Evolutionary conservation across 371 early-diverging fungal genomes (phyloP), one percentile per base, ranked within the genome.

Genomic region (Umbelopsis sp.): DNA sequence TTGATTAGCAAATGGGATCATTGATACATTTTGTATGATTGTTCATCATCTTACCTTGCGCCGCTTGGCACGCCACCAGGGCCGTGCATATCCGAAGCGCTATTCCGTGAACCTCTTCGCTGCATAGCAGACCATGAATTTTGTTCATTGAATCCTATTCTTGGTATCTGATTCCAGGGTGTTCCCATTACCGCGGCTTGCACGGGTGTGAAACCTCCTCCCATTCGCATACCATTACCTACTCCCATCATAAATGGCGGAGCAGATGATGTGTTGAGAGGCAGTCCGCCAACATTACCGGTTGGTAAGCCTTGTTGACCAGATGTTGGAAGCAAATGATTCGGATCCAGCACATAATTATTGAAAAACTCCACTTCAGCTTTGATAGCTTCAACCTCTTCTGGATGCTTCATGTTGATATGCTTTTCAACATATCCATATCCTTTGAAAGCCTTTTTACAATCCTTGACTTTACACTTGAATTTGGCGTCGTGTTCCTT

Each of bases 341-440:
- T 87, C 11, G 91, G 91, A 74, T 97, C 97, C 70, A 89, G 78
- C 11, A 94, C 93, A 76, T 92, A 97, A 76, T 89, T 92, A 81
- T 98, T 98, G 77, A 89, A 95, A 67, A 89, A 93, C 24, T 82
- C 80, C 20, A 90, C 88, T 24, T 92, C 93, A 44, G 78, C 75
- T 64, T 77, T 80, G 46, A 86, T 77, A 22, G 76, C 73, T 32
- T 89, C 87, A 48, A 91, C 80, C 37, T 90, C 83, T 50, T 92
- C 91, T 4, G 89, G 84, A 72, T 98, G 99, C 78, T 97, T 98
- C 57, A 86, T 78, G 52, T 86, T 70, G 68, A 98, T 90, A 74
- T 98, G 99, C 78, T 97, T 97, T 74, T 89, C 89, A 14, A 97
- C 96, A 87, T 93, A 98, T 70, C 93, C 94, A 57, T 91, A 89